Base-by-base conservation (phyloP, 164 flowering plant species). In the Annona squamosa region DNA sequence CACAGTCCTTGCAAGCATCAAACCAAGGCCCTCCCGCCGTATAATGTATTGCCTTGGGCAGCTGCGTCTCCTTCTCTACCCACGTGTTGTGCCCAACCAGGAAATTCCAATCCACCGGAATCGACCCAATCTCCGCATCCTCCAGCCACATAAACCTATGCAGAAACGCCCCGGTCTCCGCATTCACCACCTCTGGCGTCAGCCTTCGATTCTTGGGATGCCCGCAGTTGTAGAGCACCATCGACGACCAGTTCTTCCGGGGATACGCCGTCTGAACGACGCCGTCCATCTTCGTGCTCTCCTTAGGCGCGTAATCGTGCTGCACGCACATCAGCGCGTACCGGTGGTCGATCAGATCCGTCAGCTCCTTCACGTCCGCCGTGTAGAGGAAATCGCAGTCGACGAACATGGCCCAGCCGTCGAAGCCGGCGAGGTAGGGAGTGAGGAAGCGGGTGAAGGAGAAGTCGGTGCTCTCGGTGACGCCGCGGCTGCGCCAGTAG, bases 21-120 rank as follows among this genome's bases (percentile, higher is more conserved):
- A 94, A 94, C 99, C 99, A 94, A 0, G 99, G 99, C 19, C 99
- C 99, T 4, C 99, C 99, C 45, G 82, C 83, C 5, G 99, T 94
- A 62, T 92, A 94, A 78, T 94, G 99, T 61, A 94, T 85, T 1
- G 99, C 97, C 70, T 86, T 94, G 0, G 99, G 98, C 26, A 41
- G 77, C 0, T 93, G 85, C 1, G 75, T 63, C 71, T 92, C 93
- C 37, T 79, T 84, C 73, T 88, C 88, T 26, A 83, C 94, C 67
- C 86, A 91, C 81, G 79, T 72, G 74, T 94, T 91, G 76, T 94
- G 97, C 5, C 99, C 99, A 46, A 90, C 99, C n/a, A 94, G 89
- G 67, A 94, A 94, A 69, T 94, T 94, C 97, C 99, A 94, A 17
- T 89, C 91, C 81, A 89, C 89, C 1, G 97, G 97, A 18, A 94